These are phyloP conservation scores for Ilex paraguariensis DNA, from an alignment of 305 asterid genomes.

Conservation along the genomic window DNA sequence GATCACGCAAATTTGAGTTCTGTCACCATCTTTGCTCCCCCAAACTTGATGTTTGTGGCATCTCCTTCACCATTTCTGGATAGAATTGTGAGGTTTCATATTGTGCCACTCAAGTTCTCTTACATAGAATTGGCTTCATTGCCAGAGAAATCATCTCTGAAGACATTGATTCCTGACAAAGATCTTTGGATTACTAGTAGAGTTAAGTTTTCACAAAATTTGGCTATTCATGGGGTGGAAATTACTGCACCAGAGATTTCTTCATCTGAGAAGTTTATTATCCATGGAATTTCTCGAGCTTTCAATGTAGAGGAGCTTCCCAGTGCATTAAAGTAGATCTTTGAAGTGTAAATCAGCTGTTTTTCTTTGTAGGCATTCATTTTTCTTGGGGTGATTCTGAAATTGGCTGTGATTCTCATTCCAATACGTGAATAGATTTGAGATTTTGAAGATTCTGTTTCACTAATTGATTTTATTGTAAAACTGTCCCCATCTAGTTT, in stretches of 20 bases:
- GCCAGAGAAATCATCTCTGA: slow-evolving; percentile 25
- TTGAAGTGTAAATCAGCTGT: too few species aligned
- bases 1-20: slow-evolving; percentile 35
- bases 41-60: slow-evolving; percentile 39
- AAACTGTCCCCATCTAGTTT: too few species aligned
- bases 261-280: slow-evolving; percentile 21
- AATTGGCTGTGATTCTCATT: too few species aligned
- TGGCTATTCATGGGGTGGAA: slow-evolving; percentile 43
- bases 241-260: slow-evolving; percentile 39
- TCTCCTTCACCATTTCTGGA: slow-evolving; percentile 48
- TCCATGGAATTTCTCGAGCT: slow-evolving; percentile 57
- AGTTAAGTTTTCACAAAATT: slow-evolving; percentile 9
- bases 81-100: slow-evolving; percentile 52
- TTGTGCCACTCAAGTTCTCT: slow-evolving; percentile 36
- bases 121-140: slow-evolving; percentile 28
- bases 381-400: too few species aligned
- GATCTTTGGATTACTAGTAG: slow-evolving; percentile 20
- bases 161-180: slow-evolving; percentile 34
- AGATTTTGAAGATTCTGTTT: too few species aligned
- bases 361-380: too few species aligned
- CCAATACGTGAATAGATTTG: too few species aligned
- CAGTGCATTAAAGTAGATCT: not conserved
- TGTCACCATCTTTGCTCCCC: slow-evolving; percentile 64
- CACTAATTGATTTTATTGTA: too few species aligned
- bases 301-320: slow-evolving; percentile 30